phyloP scores from a whole-genome alignment of 768 basidiomycete species.

The Postia placenta region DNA sequence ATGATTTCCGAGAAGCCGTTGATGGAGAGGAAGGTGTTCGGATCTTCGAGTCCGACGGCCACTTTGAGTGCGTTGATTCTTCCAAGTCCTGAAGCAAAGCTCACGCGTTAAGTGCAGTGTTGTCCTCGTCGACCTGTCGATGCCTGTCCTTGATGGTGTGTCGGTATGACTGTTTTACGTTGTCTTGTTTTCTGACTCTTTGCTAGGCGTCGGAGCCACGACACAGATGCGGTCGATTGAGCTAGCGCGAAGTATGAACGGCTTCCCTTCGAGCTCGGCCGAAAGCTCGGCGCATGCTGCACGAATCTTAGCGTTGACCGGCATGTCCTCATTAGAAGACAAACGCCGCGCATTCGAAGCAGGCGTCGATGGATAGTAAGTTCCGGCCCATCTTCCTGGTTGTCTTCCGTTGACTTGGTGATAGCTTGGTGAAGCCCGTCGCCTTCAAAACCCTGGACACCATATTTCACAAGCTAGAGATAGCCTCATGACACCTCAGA shows the following conservation, averaged over 20 bases:
- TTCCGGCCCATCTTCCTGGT: constrained; percentile 14
- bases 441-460: constrained; percentile 87
- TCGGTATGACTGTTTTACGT: not conserved
- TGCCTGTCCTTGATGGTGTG: constrained; percentile 88
- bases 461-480: constrained; percentile 71
- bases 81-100: too few relatives aligned
- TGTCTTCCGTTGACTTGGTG: not conserved
- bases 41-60: constrained; percentile 62
- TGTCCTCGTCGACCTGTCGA: constrained; percentile 83
- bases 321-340: constrained; percentile 90
- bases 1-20: constrained; percentile 69
- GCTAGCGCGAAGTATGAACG: constrained; percentile 27
- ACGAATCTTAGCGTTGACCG: constrained; percentile 84
- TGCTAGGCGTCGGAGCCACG: constrained; percentile 76
- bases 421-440: constrained; percentile 89
- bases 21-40: constrained; percentile 85
- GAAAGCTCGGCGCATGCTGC: constrained; percentile 17
- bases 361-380: constrained; percentile 94
- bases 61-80: constrained; percentile 74
- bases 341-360: constrained; percentile 87
- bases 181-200: not conserved
- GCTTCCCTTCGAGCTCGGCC: constrained; percentile 11
- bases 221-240: constrained; percentile 78
- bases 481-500: constrained; percentile 27
- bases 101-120: constrained; percentile 51